These are phyloP conservation scores for Chytriomyces sp. DNA, from an alignment of 192 early-diverging fungal genomes.

Conservation along the genomic window DNA sequence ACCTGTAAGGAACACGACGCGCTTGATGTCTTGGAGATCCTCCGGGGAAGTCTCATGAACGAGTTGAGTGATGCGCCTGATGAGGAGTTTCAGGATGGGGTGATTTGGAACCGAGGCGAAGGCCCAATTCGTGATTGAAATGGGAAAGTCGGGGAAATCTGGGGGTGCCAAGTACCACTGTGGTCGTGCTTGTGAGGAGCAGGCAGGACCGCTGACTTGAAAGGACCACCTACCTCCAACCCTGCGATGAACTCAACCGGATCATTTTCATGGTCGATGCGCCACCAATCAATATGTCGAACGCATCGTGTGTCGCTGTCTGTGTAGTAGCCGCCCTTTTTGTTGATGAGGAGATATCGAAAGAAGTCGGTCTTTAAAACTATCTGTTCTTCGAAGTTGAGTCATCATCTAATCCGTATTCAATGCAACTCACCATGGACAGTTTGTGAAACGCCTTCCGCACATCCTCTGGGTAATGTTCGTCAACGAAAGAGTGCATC, in stretches of 20 bases:
- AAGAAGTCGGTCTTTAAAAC: constrained; percentile 26
- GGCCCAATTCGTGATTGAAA: constrained; percentile 20
- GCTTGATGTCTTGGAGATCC: not conserved
- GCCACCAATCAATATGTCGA: constrained; percentile 18
- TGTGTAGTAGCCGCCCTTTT: constrained; percentile 20
- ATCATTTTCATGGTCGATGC: constrained; percentile 2
- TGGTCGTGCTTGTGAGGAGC: not conserved
- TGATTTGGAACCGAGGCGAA: constrained; percentile 15
- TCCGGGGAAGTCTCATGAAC: not conserved
- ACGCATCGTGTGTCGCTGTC: constrained; percentile 28
- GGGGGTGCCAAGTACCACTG: constrained; percentile 16
- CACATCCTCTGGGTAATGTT: not conserved
- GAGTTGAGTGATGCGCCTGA: not conserved
- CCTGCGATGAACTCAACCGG: constrained; percentile 20
- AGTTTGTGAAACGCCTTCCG: constrained; percentile 7
- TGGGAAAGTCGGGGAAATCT: constrained; percentile 1
- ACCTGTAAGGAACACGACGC: constrained; percentile 15
- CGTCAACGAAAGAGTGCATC: not conserved
- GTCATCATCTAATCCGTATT: too few relatives aligned
- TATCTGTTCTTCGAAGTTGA: not conserved
- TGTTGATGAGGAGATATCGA: constrained; percentile 22
- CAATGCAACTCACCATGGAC: not conserved
- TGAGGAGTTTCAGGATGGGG: not conserved
- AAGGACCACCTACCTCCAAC: constrained; percentile 6
- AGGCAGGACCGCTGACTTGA: too few relatives aligned